These are phyloP conservation scores for Ophiostoma sp. DNA, from an alignment of 2,329 filamentous ascomycete genomes.

Conservation along the genomic window DNA sequence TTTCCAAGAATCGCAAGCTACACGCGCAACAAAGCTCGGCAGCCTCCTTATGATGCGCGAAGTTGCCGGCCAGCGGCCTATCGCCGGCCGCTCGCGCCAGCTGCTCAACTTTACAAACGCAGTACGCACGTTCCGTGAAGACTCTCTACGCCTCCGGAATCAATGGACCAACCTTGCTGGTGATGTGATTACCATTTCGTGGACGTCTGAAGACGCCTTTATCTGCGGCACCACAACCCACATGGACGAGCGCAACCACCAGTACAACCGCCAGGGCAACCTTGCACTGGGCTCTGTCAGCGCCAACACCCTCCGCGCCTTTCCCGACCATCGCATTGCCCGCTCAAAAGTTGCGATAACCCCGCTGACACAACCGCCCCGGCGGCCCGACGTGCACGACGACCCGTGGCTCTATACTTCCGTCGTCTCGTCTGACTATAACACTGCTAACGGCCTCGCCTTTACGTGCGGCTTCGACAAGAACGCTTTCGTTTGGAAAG, in stretches of 20 bases:
- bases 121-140: conserved; percentile 50
- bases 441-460: conserved; percentile 45
- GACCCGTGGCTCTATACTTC: conserved; percentile 65
- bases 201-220: conserved; percentile 56
- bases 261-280: conserved; percentile 67
- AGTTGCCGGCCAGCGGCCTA: conserved; percentile 44
- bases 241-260: conserved; percentile 63
- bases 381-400: conserved; percentile 55
- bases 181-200: conserved; percentile 59
- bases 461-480: conserved; percentile 64
- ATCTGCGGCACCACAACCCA: conserved; percentile 64
- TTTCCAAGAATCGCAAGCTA: conserved; percentile 30
- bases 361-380: conserved; percentile 46
- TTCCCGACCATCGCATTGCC: conserved; percentile 58
- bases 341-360: conserved; percentile 51
- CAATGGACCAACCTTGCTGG: conserved; percentile 64
- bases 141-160: conserved; percentile 50
- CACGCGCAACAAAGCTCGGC: conserved; percentile 39
- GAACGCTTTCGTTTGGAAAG: conserved; percentile 61
- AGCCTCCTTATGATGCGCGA: conserved; percentile 52
- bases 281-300: conserved; percentile 55
- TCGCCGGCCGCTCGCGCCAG: conserved; percentile 39
- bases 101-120: conserved; percentile 49
- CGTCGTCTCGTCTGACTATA: conserved; percentile 62
- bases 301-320: conserved; percentile 49